A percentile compares a stretch with the other conserved stretches of the same genome.
phyloP scores from a whole-genome alignment of 2,329 filamentous ascomycete species.

The Penicillium concentricum region DNA sequence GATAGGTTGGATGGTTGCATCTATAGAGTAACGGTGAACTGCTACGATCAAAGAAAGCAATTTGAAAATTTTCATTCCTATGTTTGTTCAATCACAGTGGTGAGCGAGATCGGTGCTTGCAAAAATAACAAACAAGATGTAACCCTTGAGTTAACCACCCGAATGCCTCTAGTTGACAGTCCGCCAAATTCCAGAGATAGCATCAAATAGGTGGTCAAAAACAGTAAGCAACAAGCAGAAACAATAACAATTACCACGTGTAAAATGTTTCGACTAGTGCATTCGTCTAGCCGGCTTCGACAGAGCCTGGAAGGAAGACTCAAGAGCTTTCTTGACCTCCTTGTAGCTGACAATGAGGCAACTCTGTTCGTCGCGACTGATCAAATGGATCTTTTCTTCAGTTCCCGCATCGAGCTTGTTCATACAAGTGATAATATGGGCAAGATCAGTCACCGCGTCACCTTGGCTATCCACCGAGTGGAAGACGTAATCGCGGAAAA shows the following conservation, averaged over 20 bases:
- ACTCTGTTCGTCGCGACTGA: constrained; percentile 87
- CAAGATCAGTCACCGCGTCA: constrained; percentile 79
- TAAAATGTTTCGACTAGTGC: constrained; percentile 27
- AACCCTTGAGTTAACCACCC: neutral
- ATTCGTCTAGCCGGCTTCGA: constrained; percentile 43
- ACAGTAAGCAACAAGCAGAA: neutral
- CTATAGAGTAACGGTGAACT: too few species aligned
- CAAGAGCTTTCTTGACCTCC: constrained; percentile 70
- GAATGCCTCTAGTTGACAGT: neutral
- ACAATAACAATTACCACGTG: neutral
- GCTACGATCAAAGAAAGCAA: constrained; percentile 1
- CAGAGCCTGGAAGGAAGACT: constrained; percentile 61
- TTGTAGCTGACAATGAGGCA: constrained; percentile 86
- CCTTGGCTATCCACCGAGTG: constrained; percentile 88
- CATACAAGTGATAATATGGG: constrained; percentile 79
- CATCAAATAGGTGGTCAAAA: neutral
- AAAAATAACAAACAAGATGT: neutral
- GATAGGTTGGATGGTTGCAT: too few species aligned
- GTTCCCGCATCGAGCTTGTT: constrained; percentile 91
- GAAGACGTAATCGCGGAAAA: constrained; percentile 96
- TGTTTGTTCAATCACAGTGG: constrained; percentile 18
- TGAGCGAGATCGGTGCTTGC: constrained; percentile 7
- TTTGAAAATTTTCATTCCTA: constrained; percentile 24
- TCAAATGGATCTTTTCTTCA: constrained; percentile 80
- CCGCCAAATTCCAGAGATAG: neutral